Base-by-base conservation (phyloP, 345 rosid genomes). In the Salix exigua region DNA sequence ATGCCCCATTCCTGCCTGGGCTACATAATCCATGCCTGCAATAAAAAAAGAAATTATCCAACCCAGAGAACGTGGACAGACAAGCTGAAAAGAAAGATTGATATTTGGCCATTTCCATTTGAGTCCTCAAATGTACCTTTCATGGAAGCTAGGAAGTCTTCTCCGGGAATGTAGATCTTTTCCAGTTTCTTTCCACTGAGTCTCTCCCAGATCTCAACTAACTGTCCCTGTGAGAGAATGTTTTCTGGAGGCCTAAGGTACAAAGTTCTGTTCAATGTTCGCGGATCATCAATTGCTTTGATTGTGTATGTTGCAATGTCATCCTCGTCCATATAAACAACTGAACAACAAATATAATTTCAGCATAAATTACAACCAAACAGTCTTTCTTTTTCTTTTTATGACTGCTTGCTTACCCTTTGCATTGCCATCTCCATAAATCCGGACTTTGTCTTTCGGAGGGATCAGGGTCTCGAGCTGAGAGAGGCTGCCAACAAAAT, bases 351-450 rank as follows among this genome's bases (percentile, higher is more conserved):
- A 14, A 8, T 8, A 6, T 28, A 2, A 61, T 4, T 33, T 11
- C 2, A 23, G 63, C 11, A 58, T n/a, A 58, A 58, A 58, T n/a
- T 4, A 58, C 14, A n/a, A 58, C 63, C 63, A 58, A n/a, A 58
- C n/a, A 21, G 12, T 8, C n/a, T 75, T 19, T 58, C 25, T 58
- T 25, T 23, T 23, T 58, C 14, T 60, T 3, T 25, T 23, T 23
- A 58, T 2, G 10, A 4, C 18, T 1, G 1, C 5, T 23, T 11
- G 61, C 53, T 12, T 81, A 94, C 97, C 97, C 83, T 93, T 91
- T 14, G 76, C 87, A 40, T 91, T 88, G 12, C 94, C 97, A 35
- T 93, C 91, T 0, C 97, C 99, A 8, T 88, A 95, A 10, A 95
- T 74, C 28, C 13, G 53, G 1, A 91, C 87, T 3, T 75, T 71